Conservation (phyloP, 2,329 filamentous ascomycete genomes). For the Colletotrichum viniferum region DNA sequence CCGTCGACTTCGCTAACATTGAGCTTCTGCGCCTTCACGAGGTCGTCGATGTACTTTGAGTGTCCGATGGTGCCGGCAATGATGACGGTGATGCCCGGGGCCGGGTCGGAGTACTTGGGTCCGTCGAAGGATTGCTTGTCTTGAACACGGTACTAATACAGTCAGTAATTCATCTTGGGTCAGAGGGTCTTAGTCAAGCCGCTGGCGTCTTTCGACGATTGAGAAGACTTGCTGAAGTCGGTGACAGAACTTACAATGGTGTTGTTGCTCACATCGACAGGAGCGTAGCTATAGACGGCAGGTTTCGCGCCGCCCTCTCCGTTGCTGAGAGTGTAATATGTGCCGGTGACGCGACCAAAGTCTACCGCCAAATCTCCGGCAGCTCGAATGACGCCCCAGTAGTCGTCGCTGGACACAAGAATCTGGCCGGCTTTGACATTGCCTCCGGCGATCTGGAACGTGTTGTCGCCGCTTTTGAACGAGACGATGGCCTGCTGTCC, state of each 20-base stretch:
- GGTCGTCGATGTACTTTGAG: slow-evolving; percentile 63
- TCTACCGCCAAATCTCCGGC: slow-evolving; percentile 71
- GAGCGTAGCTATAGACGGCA: slow-evolving; percentile 45
- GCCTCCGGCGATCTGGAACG: slow-evolving; percentile 40
- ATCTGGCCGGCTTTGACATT: slow-evolving; percentile 49
- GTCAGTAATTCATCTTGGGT: neutral
- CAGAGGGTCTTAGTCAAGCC: neutral
- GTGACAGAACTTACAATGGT: slow-evolving; percentile 41
- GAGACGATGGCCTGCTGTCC: slow-evolving; percentile 55
- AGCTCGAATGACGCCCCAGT: slow-evolving; percentile 71
- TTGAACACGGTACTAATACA: slow-evolving; percentile 45
- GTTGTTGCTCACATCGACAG: slow-evolving; percentile 50
- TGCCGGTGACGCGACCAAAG: slow-evolving; percentile 73
- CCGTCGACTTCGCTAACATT: slow-evolving; percentile 62
- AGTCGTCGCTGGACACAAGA: slow-evolving; percentile 62
- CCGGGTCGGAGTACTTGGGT: slow-evolving; percentile 46
- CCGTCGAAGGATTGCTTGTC: slow-evolving; percentile 47
- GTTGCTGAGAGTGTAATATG: slow-evolving; percentile 64
- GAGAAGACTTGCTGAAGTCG: neutral
- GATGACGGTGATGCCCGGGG: slow-evolving; percentile 57
- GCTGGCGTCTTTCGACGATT: neutral
- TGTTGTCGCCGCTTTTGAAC: slow-evolving; percentile 33
- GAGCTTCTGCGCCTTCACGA: slow-evolving; percentile 60
- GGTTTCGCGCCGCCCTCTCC: slow-evolving; percentile 40
- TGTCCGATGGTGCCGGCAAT: slow-evolving; percentile 73